Percentiles rank a stretch among this genome's conserved stretches.
phyloP scores from a whole-genome alignment of 176 grass and related monocot genomes.

The Alloteropsis semialata region DNA sequence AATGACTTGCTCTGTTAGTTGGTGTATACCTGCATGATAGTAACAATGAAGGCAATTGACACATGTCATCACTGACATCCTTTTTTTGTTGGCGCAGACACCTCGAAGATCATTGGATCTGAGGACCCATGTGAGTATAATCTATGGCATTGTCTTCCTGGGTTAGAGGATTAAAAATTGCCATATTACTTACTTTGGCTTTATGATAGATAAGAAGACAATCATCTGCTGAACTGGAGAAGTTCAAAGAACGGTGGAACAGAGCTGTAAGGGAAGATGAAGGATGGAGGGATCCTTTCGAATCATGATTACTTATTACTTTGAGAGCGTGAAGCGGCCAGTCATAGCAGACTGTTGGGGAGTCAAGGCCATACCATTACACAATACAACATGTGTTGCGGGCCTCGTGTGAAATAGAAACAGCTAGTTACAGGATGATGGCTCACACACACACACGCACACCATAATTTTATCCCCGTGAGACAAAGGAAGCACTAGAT shows the following conservation, averaged over 20 bases:
- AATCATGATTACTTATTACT: slow-evolving; percentile 29
- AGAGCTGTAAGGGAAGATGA: slow-evolving; percentile 72
- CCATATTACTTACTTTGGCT: neutral
- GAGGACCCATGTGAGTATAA: slow-evolving; percentile 65
- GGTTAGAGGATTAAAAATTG: neutral
- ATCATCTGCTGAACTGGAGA: slow-evolving; percentile 81
- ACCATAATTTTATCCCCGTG: neutral
- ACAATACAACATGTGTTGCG: neutral
- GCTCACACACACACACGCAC: neutral
- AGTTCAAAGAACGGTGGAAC: slow-evolving; percentile 90
- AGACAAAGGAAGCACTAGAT: neutral
- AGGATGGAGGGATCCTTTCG: slow-evolving; percentile 74
- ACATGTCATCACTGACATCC: neutral
- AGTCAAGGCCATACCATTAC: neutral
- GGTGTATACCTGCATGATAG: neutral
- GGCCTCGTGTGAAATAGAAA: neutral
- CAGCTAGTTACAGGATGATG: neutral
- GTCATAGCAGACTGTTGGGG: neutral
- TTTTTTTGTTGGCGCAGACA: slow-evolving; percentile 33
- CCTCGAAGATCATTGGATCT: slow-evolving; percentile 78
- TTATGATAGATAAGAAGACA: slow-evolving; percentile 79
- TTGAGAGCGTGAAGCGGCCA: neutral
- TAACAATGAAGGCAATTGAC: neutral
- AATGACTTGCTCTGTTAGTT: neutral
- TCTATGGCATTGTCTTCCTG: neutral